Conservation (phyloP, 2,329 filamentous ascomycete species). For the Capronia coronata region DNA sequence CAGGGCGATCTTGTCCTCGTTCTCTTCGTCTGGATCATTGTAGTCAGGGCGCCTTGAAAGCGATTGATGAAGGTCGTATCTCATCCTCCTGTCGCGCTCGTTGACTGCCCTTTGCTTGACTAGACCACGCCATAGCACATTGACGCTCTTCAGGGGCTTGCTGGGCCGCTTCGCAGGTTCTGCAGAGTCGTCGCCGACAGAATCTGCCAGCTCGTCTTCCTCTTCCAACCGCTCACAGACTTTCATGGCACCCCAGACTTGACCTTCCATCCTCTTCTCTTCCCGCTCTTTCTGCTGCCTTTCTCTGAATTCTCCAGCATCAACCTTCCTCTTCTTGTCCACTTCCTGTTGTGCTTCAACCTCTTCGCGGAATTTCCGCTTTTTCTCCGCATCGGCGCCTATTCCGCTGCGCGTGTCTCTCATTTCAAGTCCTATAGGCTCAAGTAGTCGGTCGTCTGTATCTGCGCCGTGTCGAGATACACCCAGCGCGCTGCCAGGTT, state of each 20-base stretch:
- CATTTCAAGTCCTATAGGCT: slow-evolving; percentile 69
- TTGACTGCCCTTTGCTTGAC: slow-evolving; percentile 62
- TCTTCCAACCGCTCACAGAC: slow-evolving; percentile 69
- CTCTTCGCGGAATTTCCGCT: slow-evolving; percentile 64
- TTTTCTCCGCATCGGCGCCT: slow-evolving; percentile 74
- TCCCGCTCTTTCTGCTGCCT: slow-evolving; percentile 65
- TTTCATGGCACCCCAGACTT: slow-evolving; percentile 71
- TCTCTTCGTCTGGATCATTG: slow-evolving; percentile 62
- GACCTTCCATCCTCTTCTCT: slow-evolving; percentile 59
- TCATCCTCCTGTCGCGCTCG: slow-evolving; percentile 60
- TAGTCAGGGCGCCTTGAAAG: slow-evolving; percentile 58
- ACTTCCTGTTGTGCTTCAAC: slow-evolving; percentile 46
- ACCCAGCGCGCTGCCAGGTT: slow-evolving; percentile 40
- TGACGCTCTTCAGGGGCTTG: slow-evolving; percentile 59
- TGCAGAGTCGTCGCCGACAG: slow-evolving; percentile 9
- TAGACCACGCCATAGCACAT: slow-evolving; percentile 72
- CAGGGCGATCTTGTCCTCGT: slow-evolving; percentile 64
- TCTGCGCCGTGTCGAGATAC: slow-evolving; percentile 8
- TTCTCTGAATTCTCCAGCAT: slow-evolving; percentile 67
- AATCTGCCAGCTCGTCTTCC: slow-evolving; percentile 23
- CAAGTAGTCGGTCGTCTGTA: slow-evolving; percentile 44
- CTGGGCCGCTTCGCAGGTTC: slow-evolving; percentile 27
- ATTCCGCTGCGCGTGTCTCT: slow-evolving; percentile 79
- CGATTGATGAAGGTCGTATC: slow-evolving; percentile 60
- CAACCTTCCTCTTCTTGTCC: slow-evolving; percentile 56